Conservation (phyloP, 345 rosid species). For the Anastatica hierochuntica region DNA sequence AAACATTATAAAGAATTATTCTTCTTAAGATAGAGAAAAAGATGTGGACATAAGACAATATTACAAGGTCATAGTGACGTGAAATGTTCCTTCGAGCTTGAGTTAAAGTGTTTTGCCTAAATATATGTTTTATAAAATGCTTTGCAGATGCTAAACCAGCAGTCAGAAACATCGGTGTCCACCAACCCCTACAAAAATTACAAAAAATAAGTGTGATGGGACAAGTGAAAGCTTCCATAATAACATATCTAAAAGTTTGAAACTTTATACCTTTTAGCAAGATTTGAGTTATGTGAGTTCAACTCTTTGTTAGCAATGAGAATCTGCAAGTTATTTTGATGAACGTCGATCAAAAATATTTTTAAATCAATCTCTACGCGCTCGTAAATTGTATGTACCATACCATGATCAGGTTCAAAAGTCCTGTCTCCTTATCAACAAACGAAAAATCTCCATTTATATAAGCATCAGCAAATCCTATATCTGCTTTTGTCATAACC, state of each 20-base stretch:
- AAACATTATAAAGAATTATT: not conserved
- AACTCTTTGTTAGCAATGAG: slow-evolving; percentile 57
- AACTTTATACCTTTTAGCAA: slow-evolving; percentile 39
- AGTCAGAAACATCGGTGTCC: slow-evolving; percentile 76
- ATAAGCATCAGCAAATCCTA: slow-evolving; percentile 82
- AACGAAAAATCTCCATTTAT: slow-evolving; percentile 69
- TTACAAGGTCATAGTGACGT: slow-evolving; percentile 82
- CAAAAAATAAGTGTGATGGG: not conserved
- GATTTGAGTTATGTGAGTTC: slow-evolving; percentile 27
- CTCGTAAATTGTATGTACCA: slow-evolving; percentile 28
- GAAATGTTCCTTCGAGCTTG: slow-evolving; percentile 90
- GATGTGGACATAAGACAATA: not conserved
- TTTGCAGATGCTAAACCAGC: slow-evolving; percentile 59
- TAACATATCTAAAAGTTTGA: not conserved
- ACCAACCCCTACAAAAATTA: slow-evolving; percentile 67
- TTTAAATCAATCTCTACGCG: not conserved
- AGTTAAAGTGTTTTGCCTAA: slow-evolving; percentile 59
- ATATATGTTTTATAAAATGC: slow-evolving; percentile 52
- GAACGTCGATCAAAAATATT: not conserved
- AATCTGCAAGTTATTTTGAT: slow-evolving; percentile 31
- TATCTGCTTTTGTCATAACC: slow-evolving; percentile 76
- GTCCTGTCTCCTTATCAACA: slow-evolving; percentile 58
- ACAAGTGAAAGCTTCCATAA: not conserved
- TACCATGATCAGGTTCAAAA: slow-evolving; percentile 52
- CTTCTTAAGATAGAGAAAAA: too few relatives aligned